Evolutionary conservation across 208 protist genomes (phyloP), one percentile per base, ranked within the genome.

Genomic region (Trypanosoma lewisi): DNA sequence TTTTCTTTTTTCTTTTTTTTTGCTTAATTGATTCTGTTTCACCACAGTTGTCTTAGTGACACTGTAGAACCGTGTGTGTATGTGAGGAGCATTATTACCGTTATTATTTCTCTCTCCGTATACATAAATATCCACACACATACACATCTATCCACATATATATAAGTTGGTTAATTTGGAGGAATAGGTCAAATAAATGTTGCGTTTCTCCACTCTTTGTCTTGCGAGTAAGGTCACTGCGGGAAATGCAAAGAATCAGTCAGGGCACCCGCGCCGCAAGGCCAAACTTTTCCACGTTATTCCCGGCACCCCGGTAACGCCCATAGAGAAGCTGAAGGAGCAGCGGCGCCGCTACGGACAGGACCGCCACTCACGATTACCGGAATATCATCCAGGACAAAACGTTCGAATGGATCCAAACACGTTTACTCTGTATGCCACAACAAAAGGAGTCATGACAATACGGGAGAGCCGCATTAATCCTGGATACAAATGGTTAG

Each of bases 351-450:
- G 82, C 33, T 93, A 78, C 45, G 87, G 87, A 0, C 83, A 93
- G 57, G 84, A 90, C 66, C 80, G 83, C 19, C 87, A 88, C 70
- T 87, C 82, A 4, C 80, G 87, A 8, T 61, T 81, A 21, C 87
- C 87, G 7, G 82, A 87, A 69, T 90, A 91, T 60, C 67, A 71
- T 14, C 82, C 88, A 1, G 88, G 88, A 30, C 64, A 67, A 31
- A 90, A 92, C 57, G 88, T 95, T 1, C 67, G 71, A 25, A 91
- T 95, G 85, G 83, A 95, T 54, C 82, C 82, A 21, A 90, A 92
- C 64, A 79, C 57, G 14, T 95, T 81, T 61, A 89, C 88, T 11
- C 71, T 95, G 12, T 91, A 91, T 67, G 85, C 88, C 11, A 89
- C 84, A 2, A 78, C 57, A 8, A 91, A 90, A 47, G 88, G 88